A percentile compares a stretch with the other conserved stretches of the same genome.
Conservation (phyloP, 495 filamentous ascomycete genomes). For the Penicillium coffeae region DNA sequence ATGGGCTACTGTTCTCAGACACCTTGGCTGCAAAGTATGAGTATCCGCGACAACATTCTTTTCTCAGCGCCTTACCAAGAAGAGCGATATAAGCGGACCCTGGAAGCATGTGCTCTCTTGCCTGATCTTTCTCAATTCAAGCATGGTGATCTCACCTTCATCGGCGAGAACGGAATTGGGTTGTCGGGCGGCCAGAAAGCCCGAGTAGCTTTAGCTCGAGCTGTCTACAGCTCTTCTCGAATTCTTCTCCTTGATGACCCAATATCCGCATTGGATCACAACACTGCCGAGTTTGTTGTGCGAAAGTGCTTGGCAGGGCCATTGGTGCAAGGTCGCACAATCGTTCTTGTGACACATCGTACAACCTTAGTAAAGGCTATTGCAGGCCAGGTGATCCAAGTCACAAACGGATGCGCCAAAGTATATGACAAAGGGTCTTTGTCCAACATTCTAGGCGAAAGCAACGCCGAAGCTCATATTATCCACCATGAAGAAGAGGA, state of each 20-base stretch:
- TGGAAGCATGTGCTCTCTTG: conserved; percentile 61
- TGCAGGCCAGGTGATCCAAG: conserved; percentile 65
- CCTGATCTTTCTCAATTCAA: conserved; percentile 61
- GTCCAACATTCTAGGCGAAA: conserved; percentile 14
- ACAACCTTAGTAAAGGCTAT: conserved; percentile 61
- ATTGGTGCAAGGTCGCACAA: conserved; percentile 56
- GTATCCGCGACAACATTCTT: conserved; percentile 78
- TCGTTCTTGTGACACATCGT: conserved; percentile 77
- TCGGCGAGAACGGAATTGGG: conserved; percentile 67
- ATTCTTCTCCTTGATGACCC: conserved; percentile 69
- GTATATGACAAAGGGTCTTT: conserved; percentile 41
- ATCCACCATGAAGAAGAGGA: conserved; percentile 30
- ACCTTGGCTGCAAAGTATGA: conserved; percentile 92
- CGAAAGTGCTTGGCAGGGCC: conserved; percentile 62
- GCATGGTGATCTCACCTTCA: conserved; percentile 64
- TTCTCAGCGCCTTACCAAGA: conserved; percentile 72
- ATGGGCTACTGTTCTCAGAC: conserved; percentile 80
- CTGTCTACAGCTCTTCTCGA: conserved; percentile 63
- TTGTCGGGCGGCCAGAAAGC: conserved; percentile 71
- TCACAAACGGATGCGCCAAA: conserved; percentile 51
- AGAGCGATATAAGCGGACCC: conserved; percentile 52
- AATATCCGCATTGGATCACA: conserved; percentile 65
- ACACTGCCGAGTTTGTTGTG: conserved; percentile 71
- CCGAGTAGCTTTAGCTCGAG: conserved; percentile 64
- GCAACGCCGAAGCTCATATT: conserved; percentile 7